Percentiles rank a stretch among this genome's conserved stretches.
Conservation (phyloP, 2,329 filamentous ascomycete species). For the Exophiala sp. region DNA sequence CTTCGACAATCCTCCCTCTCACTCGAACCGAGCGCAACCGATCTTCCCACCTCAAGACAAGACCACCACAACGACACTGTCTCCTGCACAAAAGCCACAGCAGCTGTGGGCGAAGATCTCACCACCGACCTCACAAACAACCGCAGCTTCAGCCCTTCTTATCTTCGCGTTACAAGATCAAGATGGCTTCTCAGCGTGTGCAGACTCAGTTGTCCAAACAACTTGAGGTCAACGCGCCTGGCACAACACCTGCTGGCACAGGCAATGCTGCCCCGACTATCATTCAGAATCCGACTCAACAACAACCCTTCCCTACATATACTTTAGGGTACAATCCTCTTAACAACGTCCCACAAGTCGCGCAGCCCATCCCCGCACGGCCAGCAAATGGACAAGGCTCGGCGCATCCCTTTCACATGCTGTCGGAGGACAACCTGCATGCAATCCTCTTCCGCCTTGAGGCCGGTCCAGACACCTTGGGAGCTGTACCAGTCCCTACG, state of each 20-base stretch:
- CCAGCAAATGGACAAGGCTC: slow-evolving; percentile 9
- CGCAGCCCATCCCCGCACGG: slow-evolving; percentile 1
- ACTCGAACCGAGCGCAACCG: too few relatives aligned
- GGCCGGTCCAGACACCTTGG: slow-evolving; percentile 5
- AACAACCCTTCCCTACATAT: slow-evolving; percentile 15
- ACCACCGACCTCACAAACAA: too few relatives aligned
- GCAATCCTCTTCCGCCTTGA: slow-evolving; percentile 21
- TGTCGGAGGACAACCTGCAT: slow-evolving; percentile 13
- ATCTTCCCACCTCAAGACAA: too few relatives aligned
- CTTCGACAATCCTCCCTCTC: too few relatives aligned
- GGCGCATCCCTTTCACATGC: slow-evolving; percentile 13
- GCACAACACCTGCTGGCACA: background rate
- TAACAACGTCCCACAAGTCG: background rate
- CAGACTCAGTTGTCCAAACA: slow-evolving; percentile 5
- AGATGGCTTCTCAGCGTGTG: slow-evolving; percentile 4
- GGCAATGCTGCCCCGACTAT: background rate
- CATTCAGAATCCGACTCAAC: slow-evolving; percentile 5
- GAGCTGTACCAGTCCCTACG: slow-evolving; percentile 4
- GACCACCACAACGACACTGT: too few relatives aligned
- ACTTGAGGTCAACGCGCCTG: slow-evolving; percentile 8
- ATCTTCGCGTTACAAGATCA: background rate
- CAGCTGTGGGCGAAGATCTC: too few relatives aligned
- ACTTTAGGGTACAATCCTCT: slow-evolving; percentile 9
- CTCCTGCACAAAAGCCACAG: too few relatives aligned
- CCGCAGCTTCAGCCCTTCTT: background rate